Conservation (phyloP, 140 eudicot genomes). For the Bidens hawaiensis region DNA sequence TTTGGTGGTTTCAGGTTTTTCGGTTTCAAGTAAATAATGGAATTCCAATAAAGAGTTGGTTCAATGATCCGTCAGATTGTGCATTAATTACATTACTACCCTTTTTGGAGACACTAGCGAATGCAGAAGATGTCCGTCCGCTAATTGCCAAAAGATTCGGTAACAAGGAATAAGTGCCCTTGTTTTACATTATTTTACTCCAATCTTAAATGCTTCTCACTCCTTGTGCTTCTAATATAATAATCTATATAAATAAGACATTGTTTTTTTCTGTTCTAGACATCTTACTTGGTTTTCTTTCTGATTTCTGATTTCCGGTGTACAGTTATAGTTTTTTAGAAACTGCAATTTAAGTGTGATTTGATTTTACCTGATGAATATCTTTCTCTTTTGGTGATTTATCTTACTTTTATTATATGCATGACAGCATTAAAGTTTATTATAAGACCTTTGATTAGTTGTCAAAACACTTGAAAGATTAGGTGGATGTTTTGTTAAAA, state of each 20-base stretch:
- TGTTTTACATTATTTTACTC: slow-evolving; percentile 48
- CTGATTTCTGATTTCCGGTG: slow-evolving; percentile 37
- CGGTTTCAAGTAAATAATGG: slow-evolving; percentile 95
- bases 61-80: slow-evolving; percentile 83
- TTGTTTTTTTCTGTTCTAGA: slow-evolving; percentile 23
- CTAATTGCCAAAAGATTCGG: slow-evolving; percentile 92
- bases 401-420: not conserved
- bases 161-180: slow-evolving; percentile 92
- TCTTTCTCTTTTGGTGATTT: slow-evolving; percentile 9
- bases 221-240: slow-evolving; percentile 37
- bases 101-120: slow-evolving; percentile 75
- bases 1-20: slow-evolving; percentile 69
- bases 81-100: slow-evolving; percentile 82
- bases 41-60: slow-evolving; percentile 98
- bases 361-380: not conserved
- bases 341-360: slow-evolving; percentile 24
- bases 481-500: not conserved
- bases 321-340: slow-evolving; percentile 52
- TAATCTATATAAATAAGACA: slow-evolving; percentile 31
- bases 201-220: slow-evolving; percentile 33
- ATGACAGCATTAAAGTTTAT: not conserved
- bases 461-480: not conserved
- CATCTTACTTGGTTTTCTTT: slow-evolving; percentile 31
- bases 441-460: not conserved
- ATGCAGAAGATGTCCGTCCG: slow-evolving; percentile 96